Evolutionary conservation across 306 rosid species (phyloP), one percentile per base, ranked within the genome.

Genomic region (Oemleria cerasiformis): DNA sequence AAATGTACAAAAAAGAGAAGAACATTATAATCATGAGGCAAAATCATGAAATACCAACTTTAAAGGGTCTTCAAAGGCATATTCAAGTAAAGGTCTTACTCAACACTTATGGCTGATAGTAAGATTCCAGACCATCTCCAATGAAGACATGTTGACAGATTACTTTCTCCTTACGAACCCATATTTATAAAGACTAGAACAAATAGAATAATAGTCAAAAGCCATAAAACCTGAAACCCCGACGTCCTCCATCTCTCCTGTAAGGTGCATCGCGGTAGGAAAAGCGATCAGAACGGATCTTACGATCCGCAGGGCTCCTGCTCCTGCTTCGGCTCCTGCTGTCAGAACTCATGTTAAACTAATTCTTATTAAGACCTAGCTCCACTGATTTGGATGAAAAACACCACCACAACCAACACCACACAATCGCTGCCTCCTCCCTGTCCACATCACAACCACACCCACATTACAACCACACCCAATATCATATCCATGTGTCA

Each of bases 371-470:
- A 89, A 79, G 80, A 78, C 87, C 88, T 73, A 91, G 82, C 72
- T 82, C 90, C 82, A 86, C 76, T 78, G 96, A 84, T 81, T 84
- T 67, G 92, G 81, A 66, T 61, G 61, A 83, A 78, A 73, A 82
- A 73, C 84, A 80, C 82, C 75, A 78, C 79, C 88, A 91, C 90
- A 84, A 83, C 86, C 78, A 85, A 84, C 92, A 84, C 80, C 77
- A 80, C 85, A 82, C 84, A 3, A 86, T 82, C 68, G 81, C 88
- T 65, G 91, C 75, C 84, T 86, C 85, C 96, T 85, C 84, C 99
- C 99, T 91, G 99, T 89, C 97, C 99, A 95, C 86, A 95, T 86
- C 78, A 91, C 91, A 94, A 88, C 96, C 93, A 88, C 86, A 86
- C 75, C 96, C 92, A 88, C 83, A 93, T 86, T 80, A 93, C 94